Evolutionary conservation across 495 filamentous ascomycete genomes (phyloP).

Genomic region (Hypoxylon crocopeplum): DNA sequence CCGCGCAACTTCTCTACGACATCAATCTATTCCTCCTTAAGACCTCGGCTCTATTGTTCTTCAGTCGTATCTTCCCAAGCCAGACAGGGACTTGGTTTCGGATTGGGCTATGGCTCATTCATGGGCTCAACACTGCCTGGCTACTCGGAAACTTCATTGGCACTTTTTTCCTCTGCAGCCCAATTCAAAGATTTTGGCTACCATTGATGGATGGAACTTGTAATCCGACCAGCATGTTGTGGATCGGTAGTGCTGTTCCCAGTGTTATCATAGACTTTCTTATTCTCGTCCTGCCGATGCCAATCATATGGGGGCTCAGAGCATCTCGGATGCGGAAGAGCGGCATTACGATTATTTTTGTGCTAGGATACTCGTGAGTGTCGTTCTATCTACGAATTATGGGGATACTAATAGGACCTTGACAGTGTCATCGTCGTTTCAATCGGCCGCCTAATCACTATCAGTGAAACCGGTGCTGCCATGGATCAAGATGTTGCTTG

Average conservation of each 20-base stretch:
- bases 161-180: conserved; percentile 6
- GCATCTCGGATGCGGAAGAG: conserved; percentile 33
- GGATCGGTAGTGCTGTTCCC: conserved; percentile 17
- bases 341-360: conserved; percentile 39
- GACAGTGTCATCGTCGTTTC: conserved; percentile 16
- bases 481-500: conserved; percentile 1
- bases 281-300: conserved; percentile 43
- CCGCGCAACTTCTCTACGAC: too few relatives aligned
- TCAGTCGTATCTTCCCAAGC: conserved; percentile 10
- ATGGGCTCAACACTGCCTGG: conserved; percentile 7
- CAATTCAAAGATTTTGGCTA: conserved; percentile 3
- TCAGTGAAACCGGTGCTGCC: neutral
- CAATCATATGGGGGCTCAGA: conserved; percentile 43
- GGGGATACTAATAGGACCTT: too few relatives aligned
- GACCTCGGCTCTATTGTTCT: conserved; percentile 7
- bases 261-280: conserved; percentile 43
- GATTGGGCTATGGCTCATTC: neutral
- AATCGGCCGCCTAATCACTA: conserved; percentile 9
- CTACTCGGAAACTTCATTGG: neutral
- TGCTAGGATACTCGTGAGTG: conserved; percentile 46
- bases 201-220: neutral
- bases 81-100: neutral
- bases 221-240: neutral
- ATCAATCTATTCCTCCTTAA: neutral
- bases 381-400: too few relatives aligned